Percentiles rank a stretch among this genome's conserved stretches.
These are phyloP conservation scores for Alternaria sp. DNA, from an alignment of 2,329 filamentous ascomycete species.

Conservation along the genomic window DNA sequence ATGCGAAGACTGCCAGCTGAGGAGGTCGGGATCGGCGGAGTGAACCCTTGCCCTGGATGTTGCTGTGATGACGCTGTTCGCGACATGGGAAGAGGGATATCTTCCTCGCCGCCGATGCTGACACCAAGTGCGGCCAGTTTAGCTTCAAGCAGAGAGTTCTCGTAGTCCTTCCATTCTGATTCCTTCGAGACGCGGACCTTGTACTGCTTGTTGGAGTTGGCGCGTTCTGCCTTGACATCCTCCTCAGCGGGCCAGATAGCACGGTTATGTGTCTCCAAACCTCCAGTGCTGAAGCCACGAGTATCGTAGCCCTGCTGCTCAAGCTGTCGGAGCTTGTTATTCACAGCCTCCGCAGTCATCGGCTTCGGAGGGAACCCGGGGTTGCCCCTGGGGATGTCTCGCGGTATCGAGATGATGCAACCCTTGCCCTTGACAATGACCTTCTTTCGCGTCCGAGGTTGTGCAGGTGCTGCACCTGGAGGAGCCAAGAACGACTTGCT, in stretches of 20 bases:
- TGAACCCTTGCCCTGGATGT: conserved; percentile 79
- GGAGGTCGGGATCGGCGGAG: conserved; percentile 79
- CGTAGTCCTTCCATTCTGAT: conserved; percentile 78
- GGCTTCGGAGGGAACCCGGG: conserved; percentile 52
- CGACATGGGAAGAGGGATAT: conserved; percentile 67
- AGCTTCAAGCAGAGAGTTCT: conserved; percentile 82
- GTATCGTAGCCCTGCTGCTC: conserved; percentile 73
- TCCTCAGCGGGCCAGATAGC: conserved; percentile 69
- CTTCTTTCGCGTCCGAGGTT: conserved; percentile 52
- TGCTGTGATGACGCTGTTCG: conserved; percentile 74
- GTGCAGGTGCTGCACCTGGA: conserved; percentile 22
- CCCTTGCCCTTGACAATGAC: conserved; percentile 55
- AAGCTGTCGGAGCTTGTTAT: conserved; percentile 69
- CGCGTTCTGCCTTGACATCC: conserved; percentile 64
- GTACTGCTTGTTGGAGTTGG: conserved; percentile 54
- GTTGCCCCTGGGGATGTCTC: conserved; percentile 49
- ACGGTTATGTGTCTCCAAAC: conserved; percentile 63
- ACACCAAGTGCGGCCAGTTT: conserved; percentile 93
- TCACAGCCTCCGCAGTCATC: conserved; percentile 59
- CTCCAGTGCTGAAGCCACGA: conserved; percentile 65
- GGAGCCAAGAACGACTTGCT: conserved; percentile 23
- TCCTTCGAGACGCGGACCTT: conserved; percentile 73
- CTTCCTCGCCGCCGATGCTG: conserved; percentile 74
- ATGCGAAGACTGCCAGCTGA: conserved; percentile 76
- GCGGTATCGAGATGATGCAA: conserved; percentile 54